phyloP scores from a whole-genome alignment of 495 filamentous ascomycete genomes.

The Hypoxylon subgilvum region DNA sequence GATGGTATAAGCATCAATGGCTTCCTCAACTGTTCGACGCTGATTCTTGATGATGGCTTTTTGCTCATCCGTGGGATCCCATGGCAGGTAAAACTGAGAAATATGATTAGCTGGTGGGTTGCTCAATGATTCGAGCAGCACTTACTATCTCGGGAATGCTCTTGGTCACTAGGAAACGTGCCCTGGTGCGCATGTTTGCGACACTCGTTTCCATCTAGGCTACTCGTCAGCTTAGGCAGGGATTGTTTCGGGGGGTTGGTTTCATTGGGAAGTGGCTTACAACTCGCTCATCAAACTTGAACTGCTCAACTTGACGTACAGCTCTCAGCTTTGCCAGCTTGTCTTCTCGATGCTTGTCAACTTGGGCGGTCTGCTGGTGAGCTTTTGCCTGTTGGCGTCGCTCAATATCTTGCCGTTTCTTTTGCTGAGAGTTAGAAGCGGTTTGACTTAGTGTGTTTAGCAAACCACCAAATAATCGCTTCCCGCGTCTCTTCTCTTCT shows the following conservation, averaged over 20 bases:
- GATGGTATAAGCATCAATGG: slow-evolving; percentile 51
- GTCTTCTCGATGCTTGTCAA: slow-evolving; percentile 70
- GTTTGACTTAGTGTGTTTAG: slow-evolving; percentile 87
- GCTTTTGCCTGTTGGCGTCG: slow-evolving; percentile 84
- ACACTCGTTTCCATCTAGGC: slow-evolving; percentile 81
- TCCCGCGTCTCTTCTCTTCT: slow-evolving; percentile 86
- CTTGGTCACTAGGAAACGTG: slow-evolving; percentile 76
- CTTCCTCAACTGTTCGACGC: slow-evolving; percentile 51
- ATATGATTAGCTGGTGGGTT: slow-evolving; percentile 34
- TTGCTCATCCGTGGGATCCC: slow-evolving; percentile 68
- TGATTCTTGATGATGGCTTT: slow-evolving; percentile 56
- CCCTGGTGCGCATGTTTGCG: slow-evolving; percentile 70
- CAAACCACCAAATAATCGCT: slow-evolving; percentile 87
- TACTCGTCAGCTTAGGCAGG: slow-evolving; percentile 36
- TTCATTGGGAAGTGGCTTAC: slow-evolving; percentile 66
- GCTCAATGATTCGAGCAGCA: slow-evolving; percentile 1
- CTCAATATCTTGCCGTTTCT: slow-evolving; percentile 86
- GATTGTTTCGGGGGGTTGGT: no score
- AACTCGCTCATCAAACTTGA: slow-evolving; percentile 76
- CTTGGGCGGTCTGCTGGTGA: slow-evolving; percentile 68
- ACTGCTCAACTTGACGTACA: slow-evolving; percentile 70
- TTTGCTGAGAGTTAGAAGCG: slow-evolving; percentile 67
- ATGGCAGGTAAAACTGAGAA: slow-evolving; percentile 84
- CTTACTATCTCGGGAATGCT: slow-evolving; percentile 79
- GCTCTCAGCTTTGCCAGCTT: slow-evolving; percentile 64